Percentiles rank a stretch among this genome's conserved stretches.
These are phyloP conservation scores for Monosporascus sp. DNA, from an alignment of 2,329 filamentous ascomycete species.

Conservation along the genomic window DNA sequence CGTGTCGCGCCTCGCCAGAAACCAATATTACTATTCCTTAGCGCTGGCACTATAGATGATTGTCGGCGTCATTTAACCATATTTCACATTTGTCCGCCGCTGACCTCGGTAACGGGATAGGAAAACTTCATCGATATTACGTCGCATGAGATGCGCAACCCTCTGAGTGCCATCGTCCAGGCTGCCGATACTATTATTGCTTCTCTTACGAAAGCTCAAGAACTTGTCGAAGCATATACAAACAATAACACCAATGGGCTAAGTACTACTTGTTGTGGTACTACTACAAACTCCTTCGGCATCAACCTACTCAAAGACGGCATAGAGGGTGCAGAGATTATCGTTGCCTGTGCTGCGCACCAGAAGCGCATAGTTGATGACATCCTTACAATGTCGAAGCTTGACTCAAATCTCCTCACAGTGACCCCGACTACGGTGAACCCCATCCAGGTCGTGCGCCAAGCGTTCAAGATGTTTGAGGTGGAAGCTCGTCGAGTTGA, in stretches of 20 bases:
- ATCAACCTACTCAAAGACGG: slow-evolving; percentile 76
- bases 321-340: slow-evolving; percentile 73
- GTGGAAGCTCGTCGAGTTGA: slow-evolving; percentile 65
- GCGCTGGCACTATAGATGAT: not conserved
- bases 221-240: slow-evolving; percentile 24
- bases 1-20: not conserved
- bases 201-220: slow-evolving; percentile 39
- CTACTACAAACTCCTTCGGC: slow-evolving; percentile 2
- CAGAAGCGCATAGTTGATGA: slow-evolving; percentile 67
- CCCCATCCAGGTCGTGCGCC: slow-evolving; percentile 59
- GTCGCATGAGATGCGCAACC: slow-evolving; percentile 69
- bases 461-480: slow-evolving; percentile 72
- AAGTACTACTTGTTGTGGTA: not conserved
- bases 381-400: slow-evolving; percentile 59
- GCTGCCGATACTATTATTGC: slow-evolving; percentile 66
- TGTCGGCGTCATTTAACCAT: not conserved
- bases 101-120: not conserved
- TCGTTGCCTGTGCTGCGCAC: slow-evolving; percentile 72
- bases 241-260: not conserved
- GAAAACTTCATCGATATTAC: slow-evolving; percentile 79
- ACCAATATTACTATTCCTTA: not conserved
- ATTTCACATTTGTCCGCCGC: not conserved
- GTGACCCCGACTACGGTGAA: slow-evolving; percentile 65
- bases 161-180: slow-evolving; percentile 66
- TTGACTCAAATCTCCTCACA: slow-evolving; percentile 63